These are phyloP conservation scores for Lachancea sp. DNA, from an alignment of 805 yeast genomes.

Conservation along the genomic window DNA sequence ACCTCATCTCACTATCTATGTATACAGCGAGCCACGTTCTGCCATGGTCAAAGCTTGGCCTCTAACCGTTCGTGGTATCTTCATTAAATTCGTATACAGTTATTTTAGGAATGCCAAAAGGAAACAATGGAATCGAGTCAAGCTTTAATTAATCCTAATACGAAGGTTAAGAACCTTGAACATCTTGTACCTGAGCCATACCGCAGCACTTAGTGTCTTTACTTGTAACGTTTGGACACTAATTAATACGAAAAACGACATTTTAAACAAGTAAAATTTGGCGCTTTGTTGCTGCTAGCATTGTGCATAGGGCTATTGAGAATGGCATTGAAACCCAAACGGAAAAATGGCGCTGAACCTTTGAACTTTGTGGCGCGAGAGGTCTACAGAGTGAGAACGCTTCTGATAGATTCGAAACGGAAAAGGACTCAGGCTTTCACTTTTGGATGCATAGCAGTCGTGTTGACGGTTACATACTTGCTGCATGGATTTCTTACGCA, in stretches of 20 bases:
- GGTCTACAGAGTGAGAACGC: neutral
- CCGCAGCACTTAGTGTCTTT: neutral
- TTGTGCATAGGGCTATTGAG: slow-evolving; percentile 10
- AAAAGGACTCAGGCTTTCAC: slow-evolving; percentile 6
- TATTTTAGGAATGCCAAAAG: no score
- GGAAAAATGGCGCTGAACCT: slow-evolving; percentile 15
- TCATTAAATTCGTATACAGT: no score
- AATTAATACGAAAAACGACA: neutral
- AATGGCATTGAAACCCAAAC: slow-evolving; percentile 29
- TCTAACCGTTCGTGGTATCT: no score
- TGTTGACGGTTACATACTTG: slow-evolving; percentile 15
- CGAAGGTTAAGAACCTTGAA: no score
- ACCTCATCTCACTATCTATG: no score
- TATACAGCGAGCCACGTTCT: no score
- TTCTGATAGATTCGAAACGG: slow-evolving; percentile 5
- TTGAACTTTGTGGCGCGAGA: neutral
- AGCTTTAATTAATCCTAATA: no score
- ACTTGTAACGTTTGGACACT: neutral
- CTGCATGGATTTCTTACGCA: slow-evolving; percentile 16
- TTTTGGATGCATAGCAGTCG: slow-evolving; percentile 5
- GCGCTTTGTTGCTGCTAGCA: slow-evolving; percentile 6
- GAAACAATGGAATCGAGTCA: no score
- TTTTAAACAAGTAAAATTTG: neutral
- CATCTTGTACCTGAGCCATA: no score
- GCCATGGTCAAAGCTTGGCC: no score